phyloP scores from a whole-genome alignment of 768 basidiomycete species.

The Russula griseocarnosa region DNA sequence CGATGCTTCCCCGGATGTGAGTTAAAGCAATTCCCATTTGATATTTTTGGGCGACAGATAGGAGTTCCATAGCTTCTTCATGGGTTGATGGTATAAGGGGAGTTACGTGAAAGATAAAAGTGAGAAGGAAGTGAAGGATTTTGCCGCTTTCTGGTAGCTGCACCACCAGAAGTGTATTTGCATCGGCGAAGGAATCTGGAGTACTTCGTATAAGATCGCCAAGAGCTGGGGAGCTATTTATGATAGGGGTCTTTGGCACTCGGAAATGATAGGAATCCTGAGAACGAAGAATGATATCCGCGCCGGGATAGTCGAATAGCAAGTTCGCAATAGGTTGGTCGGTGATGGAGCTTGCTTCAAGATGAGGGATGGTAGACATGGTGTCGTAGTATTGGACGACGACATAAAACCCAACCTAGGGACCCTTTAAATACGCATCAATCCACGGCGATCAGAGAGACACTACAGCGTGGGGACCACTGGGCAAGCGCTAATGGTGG shows the following conservation, averaged over 20 bases:
- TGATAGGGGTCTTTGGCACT: constrained; percentile 42
- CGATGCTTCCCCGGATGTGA: background rate
- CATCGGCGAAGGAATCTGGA: background rate
- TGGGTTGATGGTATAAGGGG: background rate
- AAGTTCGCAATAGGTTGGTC: background rate
- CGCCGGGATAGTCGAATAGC: constrained; percentile 31
- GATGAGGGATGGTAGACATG: background rate
- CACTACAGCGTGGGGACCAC: too few relatives aligned
- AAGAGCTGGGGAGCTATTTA: constrained; percentile 36
- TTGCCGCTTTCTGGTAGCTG: background rate
- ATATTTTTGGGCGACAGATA: background rate
- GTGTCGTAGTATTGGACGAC: background rate
- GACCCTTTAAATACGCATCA: background rate
- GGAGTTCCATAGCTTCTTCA: background rate
- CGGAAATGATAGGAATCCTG: constrained; percentile 43
- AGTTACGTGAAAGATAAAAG: background rate
- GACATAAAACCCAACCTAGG: background rate
- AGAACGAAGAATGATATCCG: constrained; percentile 44
- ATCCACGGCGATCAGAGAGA: background rate
- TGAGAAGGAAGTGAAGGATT: background rate
- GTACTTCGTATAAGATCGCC: background rate
- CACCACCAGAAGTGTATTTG: background rate
- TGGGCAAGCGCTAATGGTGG: too few relatives aligned
- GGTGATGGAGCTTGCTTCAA: background rate
- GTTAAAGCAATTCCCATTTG: background rate